Evolutionary conservation across 768 basidiomycete genomes (phyloP).

Genomic region (Pleurotus salmoneostramineus): DNA sequence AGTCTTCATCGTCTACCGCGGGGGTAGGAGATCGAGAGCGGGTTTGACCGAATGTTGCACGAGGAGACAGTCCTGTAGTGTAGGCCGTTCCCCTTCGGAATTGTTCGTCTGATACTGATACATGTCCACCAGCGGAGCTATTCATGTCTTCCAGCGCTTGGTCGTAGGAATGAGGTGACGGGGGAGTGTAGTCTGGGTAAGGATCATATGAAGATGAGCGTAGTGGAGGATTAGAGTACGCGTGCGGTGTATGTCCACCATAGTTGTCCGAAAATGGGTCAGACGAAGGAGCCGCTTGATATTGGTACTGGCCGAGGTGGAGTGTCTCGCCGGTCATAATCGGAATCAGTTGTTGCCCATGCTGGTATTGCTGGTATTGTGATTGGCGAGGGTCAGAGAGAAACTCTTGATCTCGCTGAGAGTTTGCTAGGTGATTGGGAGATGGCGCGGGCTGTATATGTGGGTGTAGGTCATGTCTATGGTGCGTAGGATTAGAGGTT

Average conservation of each 20-base stretch:
- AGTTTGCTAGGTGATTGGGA: too few species aligned
- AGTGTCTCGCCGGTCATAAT: conserved; percentile 66
- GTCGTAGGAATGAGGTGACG: conserved; percentile 26
- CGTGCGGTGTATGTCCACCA: conserved; percentile 20
- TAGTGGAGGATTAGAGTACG: conserved; percentile 13
- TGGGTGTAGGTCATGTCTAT: too few species aligned
- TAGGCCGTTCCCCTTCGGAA: conserved; percentile 66
- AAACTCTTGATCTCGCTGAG: conserved; percentile 6
- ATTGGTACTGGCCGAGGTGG: conserved; percentile 32
- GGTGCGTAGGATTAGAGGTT: not conserved
- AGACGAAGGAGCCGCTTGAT: conserved; percentile 22
- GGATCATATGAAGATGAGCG: conserved; percentile 13
- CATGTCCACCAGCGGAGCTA: conserved; percentile 26
- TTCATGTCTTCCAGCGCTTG: conserved; percentile 27
- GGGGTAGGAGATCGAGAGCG: conserved; percentile 79
- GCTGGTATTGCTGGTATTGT: conserved; percentile 48
- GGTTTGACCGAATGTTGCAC: conserved; percentile 42
- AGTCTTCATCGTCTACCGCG: conserved; percentile 69
- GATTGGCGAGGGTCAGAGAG: conserved; percentile 10
- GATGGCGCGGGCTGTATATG: too few species aligned
- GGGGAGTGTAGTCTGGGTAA: conserved; percentile 30
- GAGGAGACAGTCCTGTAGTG: conserved; percentile 56
- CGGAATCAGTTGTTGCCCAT: conserved; percentile 56
- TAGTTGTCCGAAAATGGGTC: conserved; percentile 17
- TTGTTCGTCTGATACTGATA: conserved; percentile 37